A percentile compares a stretch with the other conserved stretches of the same genome.
Evolutionary conservation across 1,139 yeast genomes (phyloP).

Genomic region (Nadsonia starkeyi-henricii): DNA sequence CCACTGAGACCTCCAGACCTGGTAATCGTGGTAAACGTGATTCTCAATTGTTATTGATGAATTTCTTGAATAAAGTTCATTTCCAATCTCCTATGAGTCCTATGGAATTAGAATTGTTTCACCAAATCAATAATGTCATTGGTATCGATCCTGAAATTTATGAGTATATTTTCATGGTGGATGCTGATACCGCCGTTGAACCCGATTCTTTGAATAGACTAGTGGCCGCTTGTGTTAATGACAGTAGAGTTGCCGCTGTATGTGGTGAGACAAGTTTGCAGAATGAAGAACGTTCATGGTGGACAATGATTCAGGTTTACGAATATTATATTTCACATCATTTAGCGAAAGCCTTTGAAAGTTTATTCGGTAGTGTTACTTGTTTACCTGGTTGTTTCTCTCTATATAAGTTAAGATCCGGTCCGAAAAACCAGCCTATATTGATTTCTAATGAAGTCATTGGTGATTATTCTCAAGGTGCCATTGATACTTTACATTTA

Average conservation of each 20-base stretch:
- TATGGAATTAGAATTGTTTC: constrained; percentile 24
- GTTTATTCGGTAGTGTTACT: constrained; percentile 26
- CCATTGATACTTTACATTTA: constrained; percentile 24
- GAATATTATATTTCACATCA: constrained; percentile 28
- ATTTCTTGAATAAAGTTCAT: constrained; percentile 25
- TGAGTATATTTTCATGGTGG: constrained; percentile 25
- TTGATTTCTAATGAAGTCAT: constrained; percentile 23
- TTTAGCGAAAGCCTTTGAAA: constrained; percentile 25
- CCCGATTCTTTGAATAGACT: constrained; percentile 21
- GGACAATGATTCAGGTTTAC: constrained; percentile 28
- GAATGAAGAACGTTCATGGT: constrained; percentile 21
- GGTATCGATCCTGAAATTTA: constrained; percentile 26
- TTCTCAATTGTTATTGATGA: constrained; percentile 24
- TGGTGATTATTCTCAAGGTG: constrained; percentile 21
- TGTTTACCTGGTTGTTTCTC: constrained; percentile 28
- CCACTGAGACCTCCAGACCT: constrained; percentile 22
- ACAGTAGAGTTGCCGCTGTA: constrained; percentile 22
- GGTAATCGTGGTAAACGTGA: constrained; percentile 29
- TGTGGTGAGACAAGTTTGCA: constrained; percentile 26
- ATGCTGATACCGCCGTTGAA: constrained; percentile 25
- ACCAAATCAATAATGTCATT: constrained; percentile 24
- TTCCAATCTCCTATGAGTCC: constrained; percentile 25
- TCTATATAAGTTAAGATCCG: constrained; percentile 22
- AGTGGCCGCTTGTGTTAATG: constrained; percentile 21
- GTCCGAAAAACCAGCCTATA: constrained; percentile 25